Evolutionary conservation across 192 early-diverging fungal species (phyloP), one percentile per base, ranked within the genome.

Genomic region (Coemansia sp.): DNA sequence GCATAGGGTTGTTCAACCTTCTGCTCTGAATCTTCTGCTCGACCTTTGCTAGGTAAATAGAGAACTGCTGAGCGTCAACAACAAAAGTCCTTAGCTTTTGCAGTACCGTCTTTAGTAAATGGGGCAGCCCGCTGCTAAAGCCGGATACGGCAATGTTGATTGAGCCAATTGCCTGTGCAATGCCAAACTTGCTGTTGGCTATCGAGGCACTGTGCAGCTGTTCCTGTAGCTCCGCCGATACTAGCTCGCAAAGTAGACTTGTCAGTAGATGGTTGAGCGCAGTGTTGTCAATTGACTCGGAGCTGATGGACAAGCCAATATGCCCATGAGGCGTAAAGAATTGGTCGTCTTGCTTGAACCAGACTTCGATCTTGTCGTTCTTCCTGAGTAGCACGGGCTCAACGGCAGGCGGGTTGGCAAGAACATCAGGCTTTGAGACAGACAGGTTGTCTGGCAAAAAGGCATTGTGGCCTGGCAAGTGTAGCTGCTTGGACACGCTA

Each of bases 311-410:
- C 34, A 95, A 83, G 66, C 83, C 84, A 35, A 91, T 80, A 47
- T 85, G 85, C 14, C 90, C 92, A 61, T 90, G 90, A 18, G 96
- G 96, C 7, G 91, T 84, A 84, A 86, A 89, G 63, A 94, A 98
- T 1, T 83, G 91, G 64, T 94, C 90, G 71, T 96, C 95, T 61
- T 91, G 89, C 72, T 95, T 95, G 66, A 93, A 88, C 96, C 96
- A 98, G 61, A 95, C 59, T 7, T 93, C 86, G 33, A 56, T 25
- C 8, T 6, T 42, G 26, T 77, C 63, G 0, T 25, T 68, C 37
- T 31, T 45, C 25, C 37, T 47, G 14, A 77, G 45, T 20, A 72
- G 57, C 25, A 37, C 39, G 14, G 67, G 75, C 28, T 61, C 58
- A 18, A 53, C 18, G 35, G 38, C 28, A 21, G 62, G 63, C 8